phyloP scores from a whole-genome alignment of 2,329 filamentous ascomycete species.

The Dothistroma pini region DNA sequence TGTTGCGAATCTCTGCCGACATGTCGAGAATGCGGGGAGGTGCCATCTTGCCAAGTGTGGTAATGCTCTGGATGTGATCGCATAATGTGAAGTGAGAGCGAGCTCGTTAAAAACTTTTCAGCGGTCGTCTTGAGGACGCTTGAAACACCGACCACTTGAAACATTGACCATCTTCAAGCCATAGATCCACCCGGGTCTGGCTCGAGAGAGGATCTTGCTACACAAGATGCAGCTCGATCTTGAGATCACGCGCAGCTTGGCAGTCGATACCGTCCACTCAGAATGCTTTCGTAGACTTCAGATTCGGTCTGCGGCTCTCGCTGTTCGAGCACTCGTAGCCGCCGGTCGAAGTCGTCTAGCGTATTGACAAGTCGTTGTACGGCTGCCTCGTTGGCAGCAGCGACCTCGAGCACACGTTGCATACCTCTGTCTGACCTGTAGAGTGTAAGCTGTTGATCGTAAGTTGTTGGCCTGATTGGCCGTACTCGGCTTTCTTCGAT shows the following conservation, averaged over 20 bases:
- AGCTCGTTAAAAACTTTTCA: neutral
- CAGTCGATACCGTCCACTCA: neutral
- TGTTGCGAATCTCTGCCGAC: neutral
- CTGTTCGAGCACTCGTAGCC: conserved; percentile 3
- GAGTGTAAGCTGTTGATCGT: neutral
- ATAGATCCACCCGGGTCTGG: neutral
- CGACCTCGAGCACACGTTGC: conserved; percentile 5
- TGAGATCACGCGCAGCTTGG: neutral
- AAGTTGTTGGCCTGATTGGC: neutral
- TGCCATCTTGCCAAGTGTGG: neutral
- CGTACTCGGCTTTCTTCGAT: neutral
- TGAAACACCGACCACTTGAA: no score
- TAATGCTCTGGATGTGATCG: neutral
- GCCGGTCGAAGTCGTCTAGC: conserved; percentile 7
- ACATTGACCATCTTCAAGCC: neutral
- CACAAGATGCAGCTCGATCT: neutral
- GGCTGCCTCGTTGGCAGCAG: conserved; percentile 7
- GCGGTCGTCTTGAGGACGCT: no score
- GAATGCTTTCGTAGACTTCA: neutral
- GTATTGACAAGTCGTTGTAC: neutral
- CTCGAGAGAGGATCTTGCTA: neutral
- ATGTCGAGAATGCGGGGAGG: neutral
- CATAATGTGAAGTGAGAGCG: neutral
- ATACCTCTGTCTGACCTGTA: conserved; percentile 1
- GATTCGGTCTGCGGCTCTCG: neutral